These are phyloP conservation scores for Penicillium waksmanii DNA, from an alignment of 495 filamentous ascomycete species.

Conservation along the genomic window DNA sequence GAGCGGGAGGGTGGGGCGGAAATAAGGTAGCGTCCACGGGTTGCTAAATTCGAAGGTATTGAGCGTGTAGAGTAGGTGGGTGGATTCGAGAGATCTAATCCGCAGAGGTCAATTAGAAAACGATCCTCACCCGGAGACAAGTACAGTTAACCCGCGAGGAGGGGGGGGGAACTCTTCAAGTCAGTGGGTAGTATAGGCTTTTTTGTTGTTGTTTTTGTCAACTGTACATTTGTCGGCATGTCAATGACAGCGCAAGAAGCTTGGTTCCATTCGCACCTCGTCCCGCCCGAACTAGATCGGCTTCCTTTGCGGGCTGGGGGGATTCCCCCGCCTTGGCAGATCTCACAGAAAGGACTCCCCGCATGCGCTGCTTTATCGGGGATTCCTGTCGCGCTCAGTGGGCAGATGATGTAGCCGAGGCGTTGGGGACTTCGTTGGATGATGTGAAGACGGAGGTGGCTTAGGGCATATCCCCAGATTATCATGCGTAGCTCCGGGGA, in stretches of 20 bases:
- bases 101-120: not conserved
- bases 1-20: slow-evolving; percentile 41
- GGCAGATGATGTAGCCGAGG: slow-evolving; percentile 45
- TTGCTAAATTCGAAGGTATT: slow-evolving; percentile 52
- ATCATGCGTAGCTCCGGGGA: slow-evolving; percentile 49
- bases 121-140: not conserved
- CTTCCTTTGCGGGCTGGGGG: slow-evolving; percentile 29
- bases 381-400: slow-evolving; percentile 1
- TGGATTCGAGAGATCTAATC: slow-evolving; percentile 44
- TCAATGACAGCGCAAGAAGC: slow-evolving; percentile 27
- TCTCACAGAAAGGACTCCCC: slow-evolving; percentile 33
- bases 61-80: slow-evolving; percentile 42
- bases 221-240: slow-evolving; percentile 33
- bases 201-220: not conserved
- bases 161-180: not conserved
- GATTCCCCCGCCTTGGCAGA: slow-evolving; percentile 41
- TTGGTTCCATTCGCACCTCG: not conserved
- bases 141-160: not conserved
- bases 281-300: slow-evolving; percentile 5
- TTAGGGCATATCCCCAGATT: slow-evolving; percentile 49
- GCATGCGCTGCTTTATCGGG: not conserved
- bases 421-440: slow-evolving; percentile 40
- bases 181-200: too few relatives aligned
- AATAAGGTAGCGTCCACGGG: slow-evolving; percentile 50
- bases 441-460: slow-evolving; percentile 42